A percentile compares a stretch with the other conserved stretches of the same genome.
Evolutionary conservation across 1,284 basidiomycete genomes (phyloP).

Genomic region (Apiotrichum mycotoxinovorans): DNA sequence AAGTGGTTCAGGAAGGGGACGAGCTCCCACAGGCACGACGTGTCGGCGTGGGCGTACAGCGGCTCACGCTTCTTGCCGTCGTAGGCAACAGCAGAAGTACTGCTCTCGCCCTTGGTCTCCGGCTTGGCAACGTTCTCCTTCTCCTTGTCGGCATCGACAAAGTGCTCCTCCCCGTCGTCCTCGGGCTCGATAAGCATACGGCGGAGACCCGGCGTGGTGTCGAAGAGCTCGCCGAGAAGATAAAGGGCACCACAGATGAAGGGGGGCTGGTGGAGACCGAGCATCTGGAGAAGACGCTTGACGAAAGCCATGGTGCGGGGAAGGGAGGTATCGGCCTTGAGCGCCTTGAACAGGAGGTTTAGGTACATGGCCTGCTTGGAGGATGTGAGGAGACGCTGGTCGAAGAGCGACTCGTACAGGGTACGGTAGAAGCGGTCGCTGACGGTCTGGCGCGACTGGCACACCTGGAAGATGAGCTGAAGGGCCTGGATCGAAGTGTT

Average conservation of each 20-base stretch:
- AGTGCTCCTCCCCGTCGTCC: slow-evolving; percentile 55
- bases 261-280: slow-evolving; percentile 72
- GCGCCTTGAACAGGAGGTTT: slow-evolving; percentile 87
- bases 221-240: slow-evolving; percentile 67
- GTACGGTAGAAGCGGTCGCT: slow-evolving; percentile 85
- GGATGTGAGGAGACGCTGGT: slow-evolving; percentile 73
- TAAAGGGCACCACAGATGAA: slow-evolving; percentile 85
- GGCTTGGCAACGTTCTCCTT: slow-evolving; percentile 2
- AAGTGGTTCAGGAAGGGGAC: slow-evolving; percentile 79
- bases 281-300: slow-evolving; percentile 79
- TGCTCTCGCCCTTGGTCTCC: slow-evolving; percentile 15
- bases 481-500: slow-evolving; percentile 95
- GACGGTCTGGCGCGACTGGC: slow-evolving; percentile 55
- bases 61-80: slow-evolving; percentile 90
- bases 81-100: slow-evolving; percentile 52
- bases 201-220: slow-evolving; percentile 65
- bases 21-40: slow-evolving; percentile 83
- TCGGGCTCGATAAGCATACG: slow-evolving; percentile 59
- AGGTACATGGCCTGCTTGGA: slow-evolving; percentile 98
- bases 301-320: slow-evolving; percentile 75
- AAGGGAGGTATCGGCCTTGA: slow-evolving; percentile 70
- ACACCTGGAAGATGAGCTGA: slow-evolving; percentile 83
- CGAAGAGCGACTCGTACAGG: slow-evolving; percentile 83
- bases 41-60: slow-evolving; percentile 75
- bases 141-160: slow-evolving; percentile 50